Base-by-base conservation (phyloP, 257 asterid genomes). In the Petunia axillaris region DNA sequence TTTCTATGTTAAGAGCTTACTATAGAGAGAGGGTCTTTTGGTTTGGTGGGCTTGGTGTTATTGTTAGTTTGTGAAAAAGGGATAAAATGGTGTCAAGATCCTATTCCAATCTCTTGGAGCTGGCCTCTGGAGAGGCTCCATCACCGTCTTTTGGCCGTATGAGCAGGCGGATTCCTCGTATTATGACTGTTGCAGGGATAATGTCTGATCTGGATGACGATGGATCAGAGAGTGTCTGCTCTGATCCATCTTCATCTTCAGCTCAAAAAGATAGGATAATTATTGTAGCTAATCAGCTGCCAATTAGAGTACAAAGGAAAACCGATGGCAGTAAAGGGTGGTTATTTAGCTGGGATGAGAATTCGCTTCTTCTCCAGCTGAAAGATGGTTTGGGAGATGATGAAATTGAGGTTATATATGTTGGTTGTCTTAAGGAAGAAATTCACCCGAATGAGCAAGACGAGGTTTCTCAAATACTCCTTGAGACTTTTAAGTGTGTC, bases 401-500 rank as follows among this genome's bases (percentile, higher is more conserved):
- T 11, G 95, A 91, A 4, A 84, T 88, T 4, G 98, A 93, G 80
- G 88, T 92, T 79, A 90, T 93, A 41, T 93, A 91, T 53, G 98
- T 93, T 55, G 98, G 98, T 10, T 93, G 97, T 86, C 89, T 93
- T 15, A 92, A 92, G 80, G 98, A 93, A 80, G 98, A 93, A 5
- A 88, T 93, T 75, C 97, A 91, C 71, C 97, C 93, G 2, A 92
- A 85, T 73, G 97, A 93, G 16, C 98, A 93, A 81, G 97, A 93
- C 6, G 96, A 93, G 82, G 97, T 93, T 9, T 92, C 98, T 1
- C 96, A 92, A 81, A 93, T 90, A 46, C 94, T 93, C 4, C 87
- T 93, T 40, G 98, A 93, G 78, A 87, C 91, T 0, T 93, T 91
- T 77, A 92, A 90, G 67, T 93, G 97, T 70, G 96, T 93, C 5